These are phyloP conservation scores for Gnomoniopsis smithogilvyi DNA, from an alignment of 2,329 filamentous ascomycete genomes.

Conservation along the genomic window DNA sequence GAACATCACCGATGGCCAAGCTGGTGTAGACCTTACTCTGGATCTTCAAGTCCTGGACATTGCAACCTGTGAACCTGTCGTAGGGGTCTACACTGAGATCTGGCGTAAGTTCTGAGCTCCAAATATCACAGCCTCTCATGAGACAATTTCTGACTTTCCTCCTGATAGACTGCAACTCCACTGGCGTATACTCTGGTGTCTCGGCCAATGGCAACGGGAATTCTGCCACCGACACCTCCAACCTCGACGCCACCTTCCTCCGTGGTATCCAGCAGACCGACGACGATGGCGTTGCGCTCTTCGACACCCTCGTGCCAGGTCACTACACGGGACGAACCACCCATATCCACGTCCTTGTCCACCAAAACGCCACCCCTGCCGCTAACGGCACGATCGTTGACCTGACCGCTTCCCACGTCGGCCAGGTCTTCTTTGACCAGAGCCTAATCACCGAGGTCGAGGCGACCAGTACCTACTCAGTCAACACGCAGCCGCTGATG, in stretches of 20 bases:
- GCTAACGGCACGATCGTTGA: slow-evolving; percentile 45
- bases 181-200: slow-evolving; percentile 47
- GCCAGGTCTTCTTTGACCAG: slow-evolving; percentile 65
- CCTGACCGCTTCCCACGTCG: slow-evolving; percentile 54
- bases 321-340: slow-evolving; percentile 41
- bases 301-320: slow-evolving; percentile 41
- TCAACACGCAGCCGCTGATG: slow-evolving; percentile 44
- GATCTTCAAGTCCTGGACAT: slow-evolving; percentile 48
- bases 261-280: slow-evolving; percentile 40
- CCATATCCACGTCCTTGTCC: slow-evolving; percentile 48
- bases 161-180: slow-evolving; percentile 36
- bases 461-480: slow-evolving; percentile 39
- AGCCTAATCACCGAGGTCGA: slow-evolving; percentile 51
- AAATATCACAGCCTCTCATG: neutral
- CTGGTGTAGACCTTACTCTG: slow-evolving; percentile 40
- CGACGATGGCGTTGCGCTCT: slow-evolving; percentile 37
- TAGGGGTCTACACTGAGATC: slow-evolving; percentile 40
- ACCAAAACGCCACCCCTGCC: slow-evolving; percentile 34
- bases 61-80: slow-evolving; percentile 45
- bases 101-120: slow-evolving; percentile 33
- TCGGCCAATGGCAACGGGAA: slow-evolving; percentile 39
- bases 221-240: slow-evolving; percentile 30
- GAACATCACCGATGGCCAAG: slow-evolving; percentile 40
- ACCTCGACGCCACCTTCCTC: slow-evolving; percentile 37
- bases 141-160: neutral